Base-by-base conservation (phyloP, 2,329 filamentous ascomycete genomes). In the Bipolaris sorokiniana region DNA sequence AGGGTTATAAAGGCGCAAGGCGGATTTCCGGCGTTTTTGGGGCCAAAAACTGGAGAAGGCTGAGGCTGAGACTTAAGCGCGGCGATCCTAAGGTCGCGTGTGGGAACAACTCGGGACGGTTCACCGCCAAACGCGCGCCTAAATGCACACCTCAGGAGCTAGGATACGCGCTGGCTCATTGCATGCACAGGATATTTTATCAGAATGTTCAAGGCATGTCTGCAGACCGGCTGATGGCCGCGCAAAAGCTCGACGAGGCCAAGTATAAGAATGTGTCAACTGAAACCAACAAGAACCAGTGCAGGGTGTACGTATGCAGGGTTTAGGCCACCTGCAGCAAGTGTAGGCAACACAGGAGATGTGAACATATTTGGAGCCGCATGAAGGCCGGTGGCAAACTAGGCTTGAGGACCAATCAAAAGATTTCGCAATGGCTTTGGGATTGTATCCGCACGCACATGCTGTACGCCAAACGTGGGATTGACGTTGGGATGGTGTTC, bases 31-130 rank as follows among this genome's bases (percentile, higher is more conserved):
- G 42, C 47, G 48, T 28, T 11, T 13, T 36, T 34, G 56, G 58
- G 52, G 56, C 52, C 46, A 22, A 54, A 56, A 51, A 11, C 33
- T 20, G 45, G 41, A 20, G 23, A 52, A 48, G 51, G 42, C 51
- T 50, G 55, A 50, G 50, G 45, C 49, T 57, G 49, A 54, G 34
- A 51, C 52, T 44, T 10, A 56, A 51, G 48, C 52, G 51, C 28
- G 52, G 48, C 48, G 37, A 38, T 36, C 26, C 18, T 3, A 22
- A 42, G 23, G 28, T 45, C 15, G 18, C 54, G 36, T 53, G 10
- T 48, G 46, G 46, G 51, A 22, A 46, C 20, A 18, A 20, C 31
- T 45, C 45, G 45, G 33, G 38, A 54, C 28, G 38, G 38, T 31
- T 45, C 36, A 40, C 52, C 44, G 44, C 40, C 38, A 49, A 34